phyloP scores from a whole-genome alignment of 495 filamentous ascomycete species.

The Penicillium coffeae region DNA sequence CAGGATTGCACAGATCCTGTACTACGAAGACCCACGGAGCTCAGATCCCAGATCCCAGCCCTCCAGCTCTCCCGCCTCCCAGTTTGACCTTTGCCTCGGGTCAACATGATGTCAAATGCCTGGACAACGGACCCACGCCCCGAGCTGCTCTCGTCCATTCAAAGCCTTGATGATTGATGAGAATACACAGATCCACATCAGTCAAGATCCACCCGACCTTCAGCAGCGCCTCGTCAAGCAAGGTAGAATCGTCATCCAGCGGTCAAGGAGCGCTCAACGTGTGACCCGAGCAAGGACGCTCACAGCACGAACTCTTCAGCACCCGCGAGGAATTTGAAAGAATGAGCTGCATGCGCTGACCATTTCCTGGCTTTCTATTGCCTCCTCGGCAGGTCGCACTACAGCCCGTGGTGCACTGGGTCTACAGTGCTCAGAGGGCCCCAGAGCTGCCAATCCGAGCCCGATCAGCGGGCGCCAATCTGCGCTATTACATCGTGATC shows the following conservation, averaged over 20 bases:
- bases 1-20: slow-evolving; percentile 4
- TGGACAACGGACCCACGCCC: slow-evolving; percentile 7
- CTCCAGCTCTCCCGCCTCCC: not conserved
- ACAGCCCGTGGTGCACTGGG: slow-evolving; percentile 17
- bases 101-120: slow-evolving; percentile 17
- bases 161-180: not conserved
- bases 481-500: slow-evolving; percentile 33
- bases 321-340: no score
- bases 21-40: no score
- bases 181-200: slow-evolving; percentile 7
- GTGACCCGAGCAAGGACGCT: not conserved
- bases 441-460: slow-evolving; percentile 18
- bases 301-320: not conserved
- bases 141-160: slow-evolving; percentile 1
- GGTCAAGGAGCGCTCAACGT: not conserved
- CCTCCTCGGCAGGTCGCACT: slow-evolving; percentile 17
- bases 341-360: slow-evolving; percentile 14
- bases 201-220: slow-evolving; percentile 3
- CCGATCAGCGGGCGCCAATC: slow-evolving; percentile 24
- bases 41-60: not conserved
- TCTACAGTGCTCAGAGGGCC: slow-evolving; percentile 2
- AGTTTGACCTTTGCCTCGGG: not conserved
- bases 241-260: not conserved
- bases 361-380: slow-evolving; percentile 24
- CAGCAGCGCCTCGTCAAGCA: slow-evolving; percentile 1